These are phyloP conservation scores for Inosperma sp. DNA, from an alignment of 768 basidiomycete genomes.

Conservation along the genomic window DNA sequence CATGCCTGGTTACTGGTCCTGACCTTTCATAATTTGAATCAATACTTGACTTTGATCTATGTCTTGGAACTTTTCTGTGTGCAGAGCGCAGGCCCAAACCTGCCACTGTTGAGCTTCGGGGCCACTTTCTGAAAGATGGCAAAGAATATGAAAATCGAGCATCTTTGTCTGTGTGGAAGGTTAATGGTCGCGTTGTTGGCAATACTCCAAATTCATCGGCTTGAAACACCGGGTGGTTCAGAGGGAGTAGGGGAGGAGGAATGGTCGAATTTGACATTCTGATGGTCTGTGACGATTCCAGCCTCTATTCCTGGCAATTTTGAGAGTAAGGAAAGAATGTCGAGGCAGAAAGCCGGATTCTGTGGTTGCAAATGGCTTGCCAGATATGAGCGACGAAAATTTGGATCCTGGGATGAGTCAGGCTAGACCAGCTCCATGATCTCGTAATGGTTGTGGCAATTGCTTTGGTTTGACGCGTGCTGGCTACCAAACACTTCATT, in stretches of 20 bases:
- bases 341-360: background rate
- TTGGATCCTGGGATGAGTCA: constrained; percentile 15
- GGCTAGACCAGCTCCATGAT: constrained; percentile 20
- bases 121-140: background rate
- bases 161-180: background rate
- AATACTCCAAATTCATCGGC: constrained; percentile 10
- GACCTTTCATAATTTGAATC: constrained; percentile 6
- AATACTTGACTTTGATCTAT: constrained; percentile 16
- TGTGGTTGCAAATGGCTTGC: too few relatives aligned
- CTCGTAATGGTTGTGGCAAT: constrained; percentile 6
- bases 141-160: constrained; percentile 1
- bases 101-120: background rate
- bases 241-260: constrained; percentile 52
- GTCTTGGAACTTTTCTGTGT: constrained; percentile 6
- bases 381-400: background rate
- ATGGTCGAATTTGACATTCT: constrained; percentile 28
- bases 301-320: too few relatives aligned
- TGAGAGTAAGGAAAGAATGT: constrained; percentile 10
- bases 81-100: background rate
- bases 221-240: constrained; percentile 42
- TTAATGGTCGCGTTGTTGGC: background rate
- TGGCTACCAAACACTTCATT: constrained; percentile 13
- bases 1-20: constrained; percentile 9
- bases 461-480: constrained; percentile 1
- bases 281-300: too few relatives aligned